Evolutionary conservation across 2,329 filamentous ascomycete species (phyloP), one percentile per base, ranked within the genome.

Genomic region (Sphaceloma murrayae): DNA sequence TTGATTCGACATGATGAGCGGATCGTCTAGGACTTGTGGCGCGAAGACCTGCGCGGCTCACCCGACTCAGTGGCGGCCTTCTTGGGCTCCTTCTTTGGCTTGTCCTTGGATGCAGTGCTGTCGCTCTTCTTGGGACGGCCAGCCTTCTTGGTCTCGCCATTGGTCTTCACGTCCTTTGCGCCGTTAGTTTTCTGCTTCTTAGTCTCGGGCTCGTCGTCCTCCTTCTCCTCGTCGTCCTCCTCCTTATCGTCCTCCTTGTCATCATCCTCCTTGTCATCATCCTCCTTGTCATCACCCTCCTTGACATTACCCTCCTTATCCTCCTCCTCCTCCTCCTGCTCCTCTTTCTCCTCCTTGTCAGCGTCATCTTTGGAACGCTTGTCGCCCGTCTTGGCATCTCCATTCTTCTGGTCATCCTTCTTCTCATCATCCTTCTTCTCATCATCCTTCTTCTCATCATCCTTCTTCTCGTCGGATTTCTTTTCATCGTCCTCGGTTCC

Each of bases 51-150:
- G 46, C 68, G 57, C 19, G 68, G 68, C 58, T 68, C 60, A 32
- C 68, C 68, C 45, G 64, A 60, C 40, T 63, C 67, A 21, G 68
- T 71, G 8, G 68, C 67, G 24, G 68, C 67, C 53, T 65, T 65
- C 64, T 72, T 70, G 21, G 67, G 62, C 52, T 63, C 56, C 51
- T 61, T 64, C 59, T 70, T 69, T 53, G 66, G 58, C 46, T 53
- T 52, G 19, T 27, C n/a, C n/a, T n/a, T 62, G 16, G 53, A 48
- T 30, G 50, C 47, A 17, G 54, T 52, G 30, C 53, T 49, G 19
- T 60, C 61, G 30, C 55, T 55, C 49, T 63, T 63, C 49, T 65
- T 66, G 22, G 66, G 64, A 32, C 65, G 60, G 31, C 66, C 67
- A 50, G 60, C 59, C 58, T 62, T 63, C 56, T 62, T 62, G 45